These are phyloP conservation scores for Stagonosporopsis tanaceti DNA, from an alignment of 2,329 filamentous ascomycete genomes.

Conservation along the genomic window DNA sequence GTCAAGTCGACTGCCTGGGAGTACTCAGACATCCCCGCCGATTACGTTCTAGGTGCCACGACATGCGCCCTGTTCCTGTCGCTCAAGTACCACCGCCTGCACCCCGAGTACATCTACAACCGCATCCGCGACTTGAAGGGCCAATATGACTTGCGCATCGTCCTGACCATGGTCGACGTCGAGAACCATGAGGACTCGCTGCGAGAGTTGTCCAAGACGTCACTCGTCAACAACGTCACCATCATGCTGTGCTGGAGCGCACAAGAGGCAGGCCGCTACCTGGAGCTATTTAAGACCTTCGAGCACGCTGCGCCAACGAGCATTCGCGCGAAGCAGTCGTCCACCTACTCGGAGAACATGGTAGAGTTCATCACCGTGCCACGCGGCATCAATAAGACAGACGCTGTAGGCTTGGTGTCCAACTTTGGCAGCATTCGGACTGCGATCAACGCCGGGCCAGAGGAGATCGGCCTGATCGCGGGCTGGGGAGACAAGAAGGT, in stretches of 20 bases:
- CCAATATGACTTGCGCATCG: constrained; percentile 84
- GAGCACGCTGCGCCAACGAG: constrained; percentile 84
- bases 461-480: constrained; percentile 82
- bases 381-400: constrained; percentile 90
- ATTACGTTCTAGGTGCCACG: constrained; percentile 86
- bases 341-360: constrained; percentile 83
- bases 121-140: constrained; percentile 85
- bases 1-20: constrained; percentile 90
- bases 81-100: constrained; percentile 94
- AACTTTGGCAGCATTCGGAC: constrained; percentile 89
- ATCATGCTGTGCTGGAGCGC: constrained; percentile 94
- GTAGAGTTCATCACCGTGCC: constrained; percentile 94
- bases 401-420: constrained; percentile 87
- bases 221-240: constrained; percentile 90
- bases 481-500: constrained; percentile 98
- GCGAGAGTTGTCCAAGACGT: constrained; percentile 91
- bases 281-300: constrained; percentile 94
- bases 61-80: constrained; percentile 93
- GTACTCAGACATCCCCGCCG: constrained; percentile 94
- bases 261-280: constrained; percentile 89
- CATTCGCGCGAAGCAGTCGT: constrained; percentile 85
- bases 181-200: constrained; percentile 90
- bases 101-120: constrained; percentile 97
- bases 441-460: constrained; percentile 85
- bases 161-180: constrained; percentile 94